Percentiles rank a stretch among this genome's conserved stretches.
Conservation (phyloP, 257 asterid species). For the Salvia hispanica region DNA sequence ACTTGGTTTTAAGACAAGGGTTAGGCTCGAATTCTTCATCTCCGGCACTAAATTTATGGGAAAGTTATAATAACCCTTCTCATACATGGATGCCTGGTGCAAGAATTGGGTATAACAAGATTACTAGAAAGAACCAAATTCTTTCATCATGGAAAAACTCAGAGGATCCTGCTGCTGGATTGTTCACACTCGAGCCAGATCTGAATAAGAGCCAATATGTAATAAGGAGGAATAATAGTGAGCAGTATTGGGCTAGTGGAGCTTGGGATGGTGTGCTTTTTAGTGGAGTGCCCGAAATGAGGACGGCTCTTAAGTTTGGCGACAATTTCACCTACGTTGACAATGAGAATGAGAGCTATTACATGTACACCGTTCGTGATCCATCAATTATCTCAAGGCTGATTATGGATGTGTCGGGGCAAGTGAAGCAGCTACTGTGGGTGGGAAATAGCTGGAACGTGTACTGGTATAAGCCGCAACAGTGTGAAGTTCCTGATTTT, state of each 20-base stretch:
- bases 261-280: slow-evolving; percentile 59
- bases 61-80: slow-evolving; percentile 58
- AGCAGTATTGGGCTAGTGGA: slow-evolving; percentile 65
- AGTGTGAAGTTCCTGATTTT: slow-evolving; percentile 51
- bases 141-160: slow-evolving; percentile 71
- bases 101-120: slow-evolving; percentile 54
- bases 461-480: slow-evolving; percentile 50
- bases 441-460: slow-evolving; percentile 36
- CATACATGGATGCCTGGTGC: slow-evolving; percentile 75
- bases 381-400: slow-evolving; percentile 33
- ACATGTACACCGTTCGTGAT: slow-evolving; percentile 41
- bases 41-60: slow-evolving; percentile 40
- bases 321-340: slow-evolving; percentile 41
- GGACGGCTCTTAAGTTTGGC: slow-evolving; percentile 31
- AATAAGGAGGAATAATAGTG: slow-evolving; percentile 50
- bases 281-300: slow-evolving; percentile 59
- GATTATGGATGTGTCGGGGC: slow-evolving; percentile 50
- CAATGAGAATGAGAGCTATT: slow-evolving; percentile 45
- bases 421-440: slow-evolving; percentile 45
- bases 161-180: slow-evolving; percentile 76
- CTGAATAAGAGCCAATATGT: slow-evolving; percentile 43
- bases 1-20: slow-evolving; percentile 54
- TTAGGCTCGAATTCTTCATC: slow-evolving; percentile 25
- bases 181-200: slow-evolving; percentile 61
- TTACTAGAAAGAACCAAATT: slow-evolving; percentile 40